Conservation (phyloP, 2,329 filamentous ascomycete genomes). For the Fusarium vanettenii region DNA sequence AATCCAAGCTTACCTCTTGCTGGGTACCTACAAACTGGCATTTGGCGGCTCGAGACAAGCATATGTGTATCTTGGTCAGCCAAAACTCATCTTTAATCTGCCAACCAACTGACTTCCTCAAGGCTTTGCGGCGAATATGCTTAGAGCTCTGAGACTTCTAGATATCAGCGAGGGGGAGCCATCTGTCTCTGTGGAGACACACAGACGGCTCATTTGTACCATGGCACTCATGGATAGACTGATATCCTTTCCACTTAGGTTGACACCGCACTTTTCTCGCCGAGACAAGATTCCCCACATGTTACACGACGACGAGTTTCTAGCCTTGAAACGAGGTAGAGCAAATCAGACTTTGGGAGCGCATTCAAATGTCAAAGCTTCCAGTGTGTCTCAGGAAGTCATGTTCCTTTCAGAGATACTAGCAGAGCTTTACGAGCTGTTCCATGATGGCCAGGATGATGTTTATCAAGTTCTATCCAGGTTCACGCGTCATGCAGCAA, state of each 20-base stretch:
- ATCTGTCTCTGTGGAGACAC: neutral
- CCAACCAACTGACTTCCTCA: neutral
- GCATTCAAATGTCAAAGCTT: neutral
- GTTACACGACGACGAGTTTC: neutral
- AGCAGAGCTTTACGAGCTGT: neutral
- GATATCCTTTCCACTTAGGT: neutral
- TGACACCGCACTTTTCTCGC: neutral
- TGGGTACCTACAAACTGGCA: neutral
- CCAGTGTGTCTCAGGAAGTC: neutral
- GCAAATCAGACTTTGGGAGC: neutral
- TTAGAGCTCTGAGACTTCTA: neutral
- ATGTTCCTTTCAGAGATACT: neutral
- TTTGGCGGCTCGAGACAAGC: neutral
- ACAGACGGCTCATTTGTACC: neutral
- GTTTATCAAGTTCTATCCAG: neutral
- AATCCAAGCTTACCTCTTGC: neutral
- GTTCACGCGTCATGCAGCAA: neutral
- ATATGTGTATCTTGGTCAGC: neutral
- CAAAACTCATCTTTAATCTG: neutral
- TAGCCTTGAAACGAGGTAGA: neutral
- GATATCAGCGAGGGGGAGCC: neutral
- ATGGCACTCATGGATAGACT: neutral
- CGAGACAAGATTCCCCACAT: neutral
- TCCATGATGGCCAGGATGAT: neutral
- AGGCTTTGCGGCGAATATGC: neutral